phyloP scores from a whole-genome alignment of 2,329 filamentous ascomycete species.

The Epichloe scottii region DNA sequence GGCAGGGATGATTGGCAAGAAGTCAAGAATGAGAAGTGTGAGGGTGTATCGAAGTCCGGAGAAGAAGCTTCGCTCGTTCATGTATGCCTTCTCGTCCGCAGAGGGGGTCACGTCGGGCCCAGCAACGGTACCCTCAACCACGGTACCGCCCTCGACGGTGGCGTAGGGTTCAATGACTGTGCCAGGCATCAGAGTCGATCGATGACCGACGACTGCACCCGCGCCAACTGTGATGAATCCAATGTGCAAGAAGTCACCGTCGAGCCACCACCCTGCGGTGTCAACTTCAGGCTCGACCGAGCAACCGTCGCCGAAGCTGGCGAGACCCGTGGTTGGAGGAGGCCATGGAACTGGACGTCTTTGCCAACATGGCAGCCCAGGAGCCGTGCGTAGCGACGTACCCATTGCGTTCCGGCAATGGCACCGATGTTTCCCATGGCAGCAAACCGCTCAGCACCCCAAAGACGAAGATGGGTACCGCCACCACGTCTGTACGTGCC shows the following conservation, averaged over 20 bases:
- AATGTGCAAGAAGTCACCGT: constrained; percentile 11
- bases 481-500: constrained; percentile 11
- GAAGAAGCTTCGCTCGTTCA: not conserved
- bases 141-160: constrained; percentile 7
- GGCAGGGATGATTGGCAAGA: constrained; percentile 6
- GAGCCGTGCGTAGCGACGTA: constrained; percentile 8
- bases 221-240: constrained; percentile 9
- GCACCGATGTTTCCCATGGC: constrained; percentile 3
- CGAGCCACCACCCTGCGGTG: constrained; percentile 12
- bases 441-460: constrained; percentile 9
- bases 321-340: constrained; percentile 10
- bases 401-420: constrained; percentile 11
- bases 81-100: not conserved
- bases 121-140: constrained; percentile 7
- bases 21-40: constrained; percentile 7
- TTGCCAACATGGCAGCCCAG: constrained; percentile 10
- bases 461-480: constrained; percentile 9
- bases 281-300: constrained; percentile 12
- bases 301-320: constrained; percentile 10
- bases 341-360: constrained; percentile 10
- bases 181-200: constrained; percentile 10
- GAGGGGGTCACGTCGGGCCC: constrained; percentile 1
- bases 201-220: constrained; percentile 10
- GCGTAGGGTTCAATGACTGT: constrained; percentile 9
- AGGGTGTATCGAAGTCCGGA: constrained; percentile 7